Percentiles rank a stretch among this genome's conserved stretches.
These are phyloP conservation scores for Amphichorda felina DNA, from an alignment of 2,329 filamentous ascomycete species.

Conservation along the genomic window DNA sequence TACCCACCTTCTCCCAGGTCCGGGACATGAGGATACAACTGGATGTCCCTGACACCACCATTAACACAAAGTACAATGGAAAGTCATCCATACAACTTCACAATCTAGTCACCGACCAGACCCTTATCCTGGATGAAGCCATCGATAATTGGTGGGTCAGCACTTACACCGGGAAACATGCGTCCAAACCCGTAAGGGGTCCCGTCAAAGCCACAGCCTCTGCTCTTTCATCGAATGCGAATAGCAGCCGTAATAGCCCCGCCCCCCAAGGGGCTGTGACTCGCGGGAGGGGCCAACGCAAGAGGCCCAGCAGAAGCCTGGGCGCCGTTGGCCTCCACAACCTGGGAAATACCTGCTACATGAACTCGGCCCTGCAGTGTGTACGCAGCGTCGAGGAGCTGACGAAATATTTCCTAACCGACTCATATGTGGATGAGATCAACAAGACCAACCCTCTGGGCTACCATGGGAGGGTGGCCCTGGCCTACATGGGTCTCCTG, in stretches of 20 bases:
- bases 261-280: constrained; percentile 49
- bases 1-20: constrained; percentile 40
- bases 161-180: constrained; percentile 24
- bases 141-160: constrained; percentile 48
- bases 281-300: constrained; percentile 58
- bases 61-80: constrained; percentile 69
- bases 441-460: constrained; percentile 79
- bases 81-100: constrained; percentile 51
- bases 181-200: constrained; percentile 2
- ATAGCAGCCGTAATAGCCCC: constrained; percentile 59
- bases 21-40: constrained; percentile 12
- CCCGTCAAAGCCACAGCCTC: constrained; percentile 15
- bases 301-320: constrained; percentile 54
- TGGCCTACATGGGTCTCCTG: constrained; percentile 66
- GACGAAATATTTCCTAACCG: constrained; percentile 76
- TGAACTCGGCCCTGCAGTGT: constrained; percentile 96
- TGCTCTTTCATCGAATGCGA: constrained; percentile 14
- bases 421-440: constrained; percentile 66
- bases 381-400: constrained; percentile 88
- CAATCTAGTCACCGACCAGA: constrained; percentile 59
- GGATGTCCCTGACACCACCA: constrained; percentile 49
- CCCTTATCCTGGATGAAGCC: constrained; percentile 76
- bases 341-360: constrained; percentile 95
- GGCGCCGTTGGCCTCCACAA: constrained; percentile 81
- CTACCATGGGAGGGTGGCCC: constrained; percentile 78